Percentiles rank a stretch among this genome's conserved stretches.
phyloP scores from a whole-genome alignment of 2,329 filamentous ascomycete genomes.

The Blastomyces parvus region DNA sequence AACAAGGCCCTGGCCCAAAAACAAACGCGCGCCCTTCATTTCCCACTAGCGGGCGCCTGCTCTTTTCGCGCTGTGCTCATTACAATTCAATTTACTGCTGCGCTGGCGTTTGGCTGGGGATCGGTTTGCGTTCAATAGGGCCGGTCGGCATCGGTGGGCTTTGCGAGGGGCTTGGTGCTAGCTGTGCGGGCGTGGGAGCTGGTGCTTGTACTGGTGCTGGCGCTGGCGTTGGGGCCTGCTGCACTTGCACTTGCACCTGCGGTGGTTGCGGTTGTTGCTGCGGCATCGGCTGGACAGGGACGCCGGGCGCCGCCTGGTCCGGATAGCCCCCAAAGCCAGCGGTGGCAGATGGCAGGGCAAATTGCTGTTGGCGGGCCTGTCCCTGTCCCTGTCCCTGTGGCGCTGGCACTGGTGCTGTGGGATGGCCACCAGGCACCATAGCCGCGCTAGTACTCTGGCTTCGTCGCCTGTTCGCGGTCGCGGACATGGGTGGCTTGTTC shows the following conservation, averaged over 20 bases:
- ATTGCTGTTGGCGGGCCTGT: neutral
- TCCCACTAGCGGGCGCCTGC: too few relatives aligned
- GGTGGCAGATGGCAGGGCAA: neutral
- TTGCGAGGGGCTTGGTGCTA: slow-evolving; percentile 37
- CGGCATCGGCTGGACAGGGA: neutral
- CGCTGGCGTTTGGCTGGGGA: slow-evolving; percentile 49
- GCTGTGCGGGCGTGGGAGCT: slow-evolving; percentile 13
- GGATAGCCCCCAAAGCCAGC: neutral
- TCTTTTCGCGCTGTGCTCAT: too few relatives aligned
- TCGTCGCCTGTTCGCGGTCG: slow-evolving; percentile 27
- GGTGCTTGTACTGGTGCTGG: slow-evolving; percentile 9
- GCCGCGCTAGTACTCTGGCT: slow-evolving; percentile 37
- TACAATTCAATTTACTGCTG: slow-evolving; percentile 11
- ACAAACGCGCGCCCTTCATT: too few relatives aligned
- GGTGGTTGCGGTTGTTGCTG: slow-evolving; percentile 12
- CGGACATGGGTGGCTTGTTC: slow-evolving; percentile 33
- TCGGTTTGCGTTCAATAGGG: slow-evolving; percentile 46
- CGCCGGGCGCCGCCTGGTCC: slow-evolving; percentile 28
- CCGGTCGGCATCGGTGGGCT: slow-evolving; percentile 31
- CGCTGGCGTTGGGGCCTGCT: slow-evolving; percentile 16
- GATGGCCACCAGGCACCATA: slow-evolving; percentile 12
- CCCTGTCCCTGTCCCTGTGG: neutral
- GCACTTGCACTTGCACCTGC: slow-evolving; percentile 12
- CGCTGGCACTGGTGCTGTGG: neutral
- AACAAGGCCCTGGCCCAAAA: too few relatives aligned